These are phyloP conservation scores for Linnemannia elongata DNA, from an alignment of 192 early-diverging fungal species.

Conservation along the genomic window DNA sequence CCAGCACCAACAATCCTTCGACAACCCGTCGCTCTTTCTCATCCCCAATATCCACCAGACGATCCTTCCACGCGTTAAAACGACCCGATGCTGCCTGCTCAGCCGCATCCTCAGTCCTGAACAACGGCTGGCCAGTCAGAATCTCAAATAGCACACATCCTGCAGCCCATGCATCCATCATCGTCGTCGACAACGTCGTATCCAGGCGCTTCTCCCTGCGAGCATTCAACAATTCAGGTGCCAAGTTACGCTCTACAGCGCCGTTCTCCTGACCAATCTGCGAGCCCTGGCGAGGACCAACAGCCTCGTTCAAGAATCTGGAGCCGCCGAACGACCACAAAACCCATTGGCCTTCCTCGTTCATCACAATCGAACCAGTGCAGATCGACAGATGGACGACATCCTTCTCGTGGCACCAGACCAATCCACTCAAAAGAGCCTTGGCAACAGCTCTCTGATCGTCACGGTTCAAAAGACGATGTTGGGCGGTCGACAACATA, in stretches of 20 bases:
- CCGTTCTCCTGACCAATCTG: conserved; percentile 47
- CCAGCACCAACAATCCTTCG: conserved; percentile 44
- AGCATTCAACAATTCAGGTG: conserved; percentile 49
- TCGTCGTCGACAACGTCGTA: conserved; percentile 35
- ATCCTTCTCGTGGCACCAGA: conserved; percentile 57
- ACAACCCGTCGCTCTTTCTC: conserved; percentile 34
- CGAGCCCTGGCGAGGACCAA: conserved; percentile 43
- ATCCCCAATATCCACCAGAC: conserved; percentile 36
- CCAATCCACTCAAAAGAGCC: conserved; percentile 43
- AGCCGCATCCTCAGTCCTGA: conserved; percentile 54
- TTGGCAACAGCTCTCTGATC: conserved; percentile 36
- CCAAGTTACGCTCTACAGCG: conserved; percentile 39
- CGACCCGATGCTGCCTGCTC: conserved; percentile 48
- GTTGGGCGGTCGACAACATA: conserved; percentile 24
- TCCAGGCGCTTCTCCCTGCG: conserved; percentile 26
- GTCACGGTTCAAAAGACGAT: conserved; percentile 28
- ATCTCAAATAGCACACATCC: conserved; percentile 56
- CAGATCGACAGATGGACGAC: conserved; percentile 54
- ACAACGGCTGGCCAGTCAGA: conserved; percentile 45
- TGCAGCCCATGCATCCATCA: conserved; percentile 55
- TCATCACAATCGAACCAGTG: conserved; percentile 48
- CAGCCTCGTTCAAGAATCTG: conserved; percentile 55
- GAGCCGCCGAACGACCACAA: conserved; percentile 56
- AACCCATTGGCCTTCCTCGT: conserved; percentile 54
- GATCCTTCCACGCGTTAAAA: conserved; percentile 57